phyloP scores from a whole-genome alignment of 257 asterid genomes.

The Solanum piurae region DNA sequence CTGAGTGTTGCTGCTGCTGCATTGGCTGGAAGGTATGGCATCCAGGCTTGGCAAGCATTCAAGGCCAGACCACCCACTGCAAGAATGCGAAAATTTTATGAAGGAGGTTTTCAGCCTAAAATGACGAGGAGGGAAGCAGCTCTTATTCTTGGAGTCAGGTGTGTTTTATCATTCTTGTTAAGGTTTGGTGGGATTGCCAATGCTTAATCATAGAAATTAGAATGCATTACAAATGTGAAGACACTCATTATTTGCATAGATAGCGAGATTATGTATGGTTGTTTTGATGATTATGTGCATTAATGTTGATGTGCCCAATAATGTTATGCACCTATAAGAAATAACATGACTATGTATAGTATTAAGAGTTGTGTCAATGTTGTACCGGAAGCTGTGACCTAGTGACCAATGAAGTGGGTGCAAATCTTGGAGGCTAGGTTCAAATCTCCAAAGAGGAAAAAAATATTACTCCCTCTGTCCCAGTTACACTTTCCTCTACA shows the following conservation, averaged over 20 bases:
- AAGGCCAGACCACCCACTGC: slow-evolving; percentile 81
- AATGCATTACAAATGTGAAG: neutral
- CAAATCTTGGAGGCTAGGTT: neutral
- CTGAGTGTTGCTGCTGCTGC: slow-evolving; percentile 72
- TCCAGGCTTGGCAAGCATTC: slow-evolving; percentile 83
- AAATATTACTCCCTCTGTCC: neutral
- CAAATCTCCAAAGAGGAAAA: neutral
- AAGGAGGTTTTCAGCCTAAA: slow-evolving; percentile 86
- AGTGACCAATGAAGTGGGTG: neutral
- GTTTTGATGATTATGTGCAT: neutral
- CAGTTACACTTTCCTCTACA: neutral
- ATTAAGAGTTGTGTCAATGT: neutral
- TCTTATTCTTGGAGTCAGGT: slow-evolving; percentile 89
- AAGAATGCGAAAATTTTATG: slow-evolving; percentile 73
- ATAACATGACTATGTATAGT: neutral
- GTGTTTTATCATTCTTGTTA: neutral
- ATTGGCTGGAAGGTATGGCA: slow-evolving; percentile 64
- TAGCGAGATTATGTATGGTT: neutral
- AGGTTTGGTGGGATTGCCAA: neutral
- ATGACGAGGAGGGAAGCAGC: slow-evolving; percentile 91
- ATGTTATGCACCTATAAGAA: neutral
- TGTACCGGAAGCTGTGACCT: neutral
- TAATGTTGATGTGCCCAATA: neutral
- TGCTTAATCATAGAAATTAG: neutral
- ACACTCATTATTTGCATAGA: neutral